Conservation (phyloP, 2,329 filamentous ascomycete genomes). For the Beauveria medogensis region DNA sequence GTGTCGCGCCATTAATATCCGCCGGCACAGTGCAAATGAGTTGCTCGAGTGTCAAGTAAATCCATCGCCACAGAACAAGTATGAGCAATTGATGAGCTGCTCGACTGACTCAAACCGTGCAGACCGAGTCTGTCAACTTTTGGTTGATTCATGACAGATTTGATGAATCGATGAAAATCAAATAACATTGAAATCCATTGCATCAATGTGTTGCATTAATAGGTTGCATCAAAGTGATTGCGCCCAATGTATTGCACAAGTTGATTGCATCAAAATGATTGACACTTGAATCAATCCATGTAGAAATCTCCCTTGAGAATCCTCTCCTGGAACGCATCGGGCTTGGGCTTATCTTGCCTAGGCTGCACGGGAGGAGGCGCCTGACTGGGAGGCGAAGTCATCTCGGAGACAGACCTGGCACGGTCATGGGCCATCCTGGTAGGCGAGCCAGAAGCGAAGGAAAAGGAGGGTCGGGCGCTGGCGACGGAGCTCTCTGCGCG, state of each 20-base stretch:
- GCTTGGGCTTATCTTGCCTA: constrained; percentile 48
- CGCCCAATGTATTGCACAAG: too few relatives aligned
- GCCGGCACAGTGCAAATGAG: constrained; percentile 1
- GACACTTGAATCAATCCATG: constrained; percentile 62
- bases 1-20: neutral
- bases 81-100: neutral
- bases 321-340: constrained; percentile 91
- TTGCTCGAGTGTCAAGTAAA: neutral
- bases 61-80: neutral
- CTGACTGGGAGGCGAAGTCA: constrained; percentile 49
- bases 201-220: too few relatives aligned
- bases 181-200: too few relatives aligned
- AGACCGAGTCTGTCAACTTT: too few relatives aligned
- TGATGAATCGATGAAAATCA: neutral
- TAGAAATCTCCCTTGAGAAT: constrained; percentile 97
- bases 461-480: constrained; percentile 49
- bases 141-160: neutral
- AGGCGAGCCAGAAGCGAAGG: constrained; percentile 39
- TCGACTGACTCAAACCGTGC: neutral
- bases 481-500: constrained; percentile 75
- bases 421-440: constrained; percentile 48
- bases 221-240: too few relatives aligned
- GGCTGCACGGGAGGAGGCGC: constrained; percentile 37
- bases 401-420: constrained; percentile 61
- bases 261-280: too few relatives aligned